Evolutionary conservation across 306 rosid genomes (phyloP).

Genomic region (Cyclanthera cordifolia): DNA sequence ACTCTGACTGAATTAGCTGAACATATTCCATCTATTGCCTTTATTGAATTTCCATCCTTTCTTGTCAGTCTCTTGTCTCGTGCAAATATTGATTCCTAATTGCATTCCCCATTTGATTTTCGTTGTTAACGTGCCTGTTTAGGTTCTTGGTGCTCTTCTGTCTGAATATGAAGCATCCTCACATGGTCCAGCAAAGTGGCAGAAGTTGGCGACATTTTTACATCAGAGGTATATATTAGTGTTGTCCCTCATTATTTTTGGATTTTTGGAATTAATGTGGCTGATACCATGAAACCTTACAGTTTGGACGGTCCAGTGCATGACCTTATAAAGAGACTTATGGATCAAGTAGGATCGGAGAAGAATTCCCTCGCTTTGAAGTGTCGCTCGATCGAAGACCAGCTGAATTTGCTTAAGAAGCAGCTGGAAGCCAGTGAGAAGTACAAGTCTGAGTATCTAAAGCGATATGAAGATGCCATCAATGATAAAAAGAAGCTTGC

Average conservation of each 20-base stretch:
- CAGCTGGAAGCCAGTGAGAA: slow-evolving; percentile 74
- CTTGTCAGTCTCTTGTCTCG: neutral
- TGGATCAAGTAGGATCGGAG: slow-evolving; percentile 71
- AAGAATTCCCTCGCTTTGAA: slow-evolving; percentile 51
- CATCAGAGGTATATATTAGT: slow-evolving; percentile 58
- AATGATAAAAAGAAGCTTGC: slow-evolving; percentile 69
- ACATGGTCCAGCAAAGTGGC: slow-evolving; percentile 91
- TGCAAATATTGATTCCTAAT: neutral
- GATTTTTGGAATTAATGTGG: neutral
- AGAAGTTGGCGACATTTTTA: slow-evolving; percentile 57
- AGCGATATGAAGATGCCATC: slow-evolving; percentile 74
- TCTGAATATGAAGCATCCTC: slow-evolving; percentile 61
- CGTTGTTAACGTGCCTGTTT: slow-evolving; percentile 16
- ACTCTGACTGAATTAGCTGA: neutral
- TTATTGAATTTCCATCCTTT: neutral
- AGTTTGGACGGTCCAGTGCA: slow-evolving; percentile 85
- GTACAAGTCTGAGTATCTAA: slow-evolving; percentile 64
- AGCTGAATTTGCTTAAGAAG: slow-evolving; percentile 51
- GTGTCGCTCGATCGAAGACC: slow-evolving; percentile 65
- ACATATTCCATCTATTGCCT: neutral
- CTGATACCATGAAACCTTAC: slow-evolving; percentile 16
- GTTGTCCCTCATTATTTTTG: neutral
- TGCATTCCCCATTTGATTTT: too few relatives aligned
- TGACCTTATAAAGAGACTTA: slow-evolving; percentile 57
- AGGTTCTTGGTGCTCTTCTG: slow-evolving; percentile 87